Evolutionary conservation across 257 asterid genomes (phyloP).

Genomic region (Cinchona pubescens): DNA sequence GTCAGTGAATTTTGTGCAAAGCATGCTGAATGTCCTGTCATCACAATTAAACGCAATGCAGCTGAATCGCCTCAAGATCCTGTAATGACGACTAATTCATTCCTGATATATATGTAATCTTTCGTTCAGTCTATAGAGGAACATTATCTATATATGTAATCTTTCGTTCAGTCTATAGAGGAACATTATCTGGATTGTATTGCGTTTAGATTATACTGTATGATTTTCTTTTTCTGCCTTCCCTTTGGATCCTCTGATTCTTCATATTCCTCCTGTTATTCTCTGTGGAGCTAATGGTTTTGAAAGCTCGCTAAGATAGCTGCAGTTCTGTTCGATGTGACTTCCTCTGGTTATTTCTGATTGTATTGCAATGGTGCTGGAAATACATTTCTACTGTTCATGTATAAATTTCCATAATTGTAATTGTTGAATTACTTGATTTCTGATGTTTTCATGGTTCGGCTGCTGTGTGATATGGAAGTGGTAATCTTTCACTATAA

Average conservation of each 20-base stretch:
- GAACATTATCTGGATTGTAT: neutral
- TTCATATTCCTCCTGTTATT: neutral
- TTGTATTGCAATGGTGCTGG: too few species aligned
- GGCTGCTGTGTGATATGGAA: too few species aligned
- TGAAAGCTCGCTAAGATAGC: neutral
- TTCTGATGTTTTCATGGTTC: too few species aligned
- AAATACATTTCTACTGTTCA: too few species aligned
- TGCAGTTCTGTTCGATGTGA: neutral
- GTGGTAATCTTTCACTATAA: too few species aligned
- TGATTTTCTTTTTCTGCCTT: neutral
- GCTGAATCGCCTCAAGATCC: constrained; percentile 63
- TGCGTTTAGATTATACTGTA: neutral
- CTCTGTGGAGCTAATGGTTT: neutral
- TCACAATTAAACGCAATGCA: constrained; percentile 49
- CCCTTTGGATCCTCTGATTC: neutral
- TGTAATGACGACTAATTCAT: constrained; percentile 34
- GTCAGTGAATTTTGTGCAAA: constrained; percentile 84
- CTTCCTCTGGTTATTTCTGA: neutral
- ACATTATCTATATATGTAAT: constrained; percentile 7
- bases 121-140: neutral
- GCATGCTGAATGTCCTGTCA: constrained; percentile 71
- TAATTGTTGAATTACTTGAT: too few species aligned
- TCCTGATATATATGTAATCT: constrained; percentile 5
- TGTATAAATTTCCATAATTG: too few species aligned
- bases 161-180: neutral